These are phyloP conservation scores for Pseudozyma hubeiensis DNA, from an alignment of 1,284 basidiomycete genomes.

Conservation along the genomic window DNA sequence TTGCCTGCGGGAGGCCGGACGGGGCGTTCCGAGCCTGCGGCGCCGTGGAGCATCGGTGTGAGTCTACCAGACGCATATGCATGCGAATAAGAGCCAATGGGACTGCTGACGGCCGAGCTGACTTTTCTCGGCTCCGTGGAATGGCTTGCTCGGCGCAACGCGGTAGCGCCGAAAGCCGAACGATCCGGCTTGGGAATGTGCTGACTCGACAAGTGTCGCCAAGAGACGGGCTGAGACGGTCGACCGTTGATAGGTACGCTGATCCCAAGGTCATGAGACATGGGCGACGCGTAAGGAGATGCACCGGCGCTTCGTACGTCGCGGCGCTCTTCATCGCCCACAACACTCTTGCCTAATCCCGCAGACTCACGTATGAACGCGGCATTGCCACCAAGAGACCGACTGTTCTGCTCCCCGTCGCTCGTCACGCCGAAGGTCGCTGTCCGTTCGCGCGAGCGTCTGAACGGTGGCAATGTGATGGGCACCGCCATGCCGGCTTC, in stretches of 20 bases:
- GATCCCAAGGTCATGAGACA: slow-evolving; percentile 11
- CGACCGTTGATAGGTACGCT: slow-evolving; percentile 20
- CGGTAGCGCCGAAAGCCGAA: background rate
- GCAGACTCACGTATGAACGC: slow-evolving; percentile 45
- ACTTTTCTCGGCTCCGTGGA: slow-evolving; percentile 21
- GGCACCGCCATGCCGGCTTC: slow-evolving; percentile 24
- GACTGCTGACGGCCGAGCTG: slow-evolving; percentile 23
- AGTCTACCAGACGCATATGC: slow-evolving; percentile 1
- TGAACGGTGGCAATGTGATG: slow-evolving; percentile 34
- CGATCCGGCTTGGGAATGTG: slow-evolving; percentile 8
- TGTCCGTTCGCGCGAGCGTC: slow-evolving; percentile 28
- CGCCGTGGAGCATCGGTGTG: background rate
- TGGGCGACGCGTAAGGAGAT: slow-evolving; percentile 3
- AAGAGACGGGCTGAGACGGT: slow-evolving; percentile 17
- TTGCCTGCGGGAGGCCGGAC: slow-evolving; percentile 17
- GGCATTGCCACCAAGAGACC: slow-evolving; percentile 37
- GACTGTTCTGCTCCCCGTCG: slow-evolving; percentile 32
- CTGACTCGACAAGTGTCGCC: slow-evolving; percentile 33
- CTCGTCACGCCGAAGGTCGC: slow-evolving; percentile 19
- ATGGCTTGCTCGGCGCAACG: slow-evolving; percentile 24
- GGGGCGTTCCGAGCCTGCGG: slow-evolving; percentile 2
- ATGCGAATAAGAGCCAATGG: slow-evolving; percentile 30
- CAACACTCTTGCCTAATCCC: slow-evolving; percentile 2
- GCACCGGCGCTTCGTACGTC: slow-evolving; percentile 1
- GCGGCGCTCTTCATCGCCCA: background rate